Base-by-base conservation (phyloP, 2,329 filamentous ascomycete genomes). In the Penicillium sp. region DNA sequence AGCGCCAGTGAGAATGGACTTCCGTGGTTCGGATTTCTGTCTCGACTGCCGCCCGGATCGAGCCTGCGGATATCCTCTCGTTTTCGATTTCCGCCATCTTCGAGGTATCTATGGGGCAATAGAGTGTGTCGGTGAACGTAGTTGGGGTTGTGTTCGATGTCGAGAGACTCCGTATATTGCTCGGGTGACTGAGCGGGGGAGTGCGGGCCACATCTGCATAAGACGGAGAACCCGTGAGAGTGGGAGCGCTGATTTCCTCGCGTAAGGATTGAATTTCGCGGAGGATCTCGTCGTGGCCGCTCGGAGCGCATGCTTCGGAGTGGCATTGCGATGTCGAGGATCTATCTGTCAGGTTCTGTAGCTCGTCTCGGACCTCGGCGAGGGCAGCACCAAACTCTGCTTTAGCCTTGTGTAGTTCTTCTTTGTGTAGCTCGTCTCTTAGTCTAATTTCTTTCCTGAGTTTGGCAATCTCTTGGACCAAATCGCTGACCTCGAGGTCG, bases 361-460 rank as follows among this genome's bases (percentile, higher is more conserved):
- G 47, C 38, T 65, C 47, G 29, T 31, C 2, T 59, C 42, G 44
- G 35, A 63, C 48, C 18, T 31, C 29, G 7, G 56, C 47, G 10
- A 67, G 57, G 48, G 57, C 58, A 40, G 58, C 50, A 29, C 54
- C 46, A 44, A 63, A 63, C 46, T 66, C 55, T 58, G 57, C 60
- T 58, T 56, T 64, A 5, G 56, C 44, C 56, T 49, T 65, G 24
- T 59, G 49, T 4, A 67, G 50, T 31, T 67, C 61, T 55, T 64
- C 35, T 52, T 57, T 65, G n/a, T 67, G 49, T 18, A 61, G 18
- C 9, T 64, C 50, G 46, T 67, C 60, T 53, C 58, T 51, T 29
- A 7, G 53, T 58, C 55, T 63, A 48, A 67, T 66, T 22, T 66
- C 61, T 47, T 6, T 56, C 38, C 61, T 64, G 43, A 66, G 61